Evolutionary conservation across 495 filamentous ascomycete species (phyloP).

Genomic region (Neurospora discreta): DNA sequence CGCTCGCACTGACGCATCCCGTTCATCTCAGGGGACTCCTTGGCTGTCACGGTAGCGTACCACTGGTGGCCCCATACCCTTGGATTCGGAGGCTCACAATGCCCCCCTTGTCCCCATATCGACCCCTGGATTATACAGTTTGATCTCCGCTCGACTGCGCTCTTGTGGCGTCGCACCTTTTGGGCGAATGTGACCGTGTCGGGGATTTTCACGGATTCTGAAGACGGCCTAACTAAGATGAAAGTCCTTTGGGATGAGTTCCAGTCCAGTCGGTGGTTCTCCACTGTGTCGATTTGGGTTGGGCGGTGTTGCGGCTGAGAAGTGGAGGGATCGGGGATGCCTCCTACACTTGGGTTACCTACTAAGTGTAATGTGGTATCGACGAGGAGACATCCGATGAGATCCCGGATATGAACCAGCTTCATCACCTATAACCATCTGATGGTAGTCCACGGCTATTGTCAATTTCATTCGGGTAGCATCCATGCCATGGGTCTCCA

Average conservation of each 20-base stretch:
- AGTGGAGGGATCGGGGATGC: no score
- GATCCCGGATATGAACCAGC: not conserved
- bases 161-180: not conserved
- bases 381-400: not conserved
- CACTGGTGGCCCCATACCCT: not conserved
- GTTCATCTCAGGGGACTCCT: not conserved
- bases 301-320: no score
- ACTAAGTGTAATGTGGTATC: no score
- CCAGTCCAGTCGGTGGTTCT: not conserved
- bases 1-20: not conserved
- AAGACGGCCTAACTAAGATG: not conserved
- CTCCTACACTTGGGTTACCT: no score
- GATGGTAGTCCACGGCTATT: not conserved
- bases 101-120: not conserved
- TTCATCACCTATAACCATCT: not conserved
- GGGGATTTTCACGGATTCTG: not conserved
- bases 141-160: not conserved
- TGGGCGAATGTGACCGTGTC: not conserved
- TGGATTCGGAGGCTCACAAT: not conserved
- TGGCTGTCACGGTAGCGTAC: not conserved
- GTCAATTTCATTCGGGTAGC: not conserved
- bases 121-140: not conserved
- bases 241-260: not conserved
- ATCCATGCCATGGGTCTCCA: not conserved
- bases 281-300: not conserved